Percentiles rank a stretch among this genome's conserved stretches.
phyloP scores from a whole-genome alignment of 2,329 filamentous ascomycete species.

The Onygenales sp. region DNA sequence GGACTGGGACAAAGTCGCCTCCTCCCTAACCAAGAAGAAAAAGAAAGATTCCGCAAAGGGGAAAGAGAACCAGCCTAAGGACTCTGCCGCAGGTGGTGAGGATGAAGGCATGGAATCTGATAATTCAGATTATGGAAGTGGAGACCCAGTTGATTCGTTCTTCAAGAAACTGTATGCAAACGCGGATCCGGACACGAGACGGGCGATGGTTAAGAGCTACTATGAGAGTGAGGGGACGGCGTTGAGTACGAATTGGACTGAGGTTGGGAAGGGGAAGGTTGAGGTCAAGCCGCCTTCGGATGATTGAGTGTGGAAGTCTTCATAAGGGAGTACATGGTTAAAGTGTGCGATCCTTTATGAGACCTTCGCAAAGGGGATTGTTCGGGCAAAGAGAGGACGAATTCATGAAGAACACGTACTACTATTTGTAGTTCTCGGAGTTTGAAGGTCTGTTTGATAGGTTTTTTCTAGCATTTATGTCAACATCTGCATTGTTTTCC shows the following conservation, averaged over 20 bases:
- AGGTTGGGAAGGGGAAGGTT: conserved; percentile 64
- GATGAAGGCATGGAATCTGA: conserved; percentile 45
- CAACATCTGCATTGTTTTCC: too few relatives aligned
- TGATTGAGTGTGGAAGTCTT: conserved; percentile 1
- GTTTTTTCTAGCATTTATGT: too few relatives aligned
- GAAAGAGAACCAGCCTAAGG: conserved; percentile 15
- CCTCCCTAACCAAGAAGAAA: conserved; percentile 37
- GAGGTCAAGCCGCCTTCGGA: conserved; percentile 30
- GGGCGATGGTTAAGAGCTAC: conserved; percentile 98
- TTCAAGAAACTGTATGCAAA: conserved; percentile 82
- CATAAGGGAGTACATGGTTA: not conserved
- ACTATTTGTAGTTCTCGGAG: too few relatives aligned
- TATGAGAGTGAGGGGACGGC: conserved; percentile 88
- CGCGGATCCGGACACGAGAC: conserved; percentile 67
- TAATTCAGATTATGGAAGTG: conserved; percentile 37
- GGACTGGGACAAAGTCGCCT: conserved; percentile 78
- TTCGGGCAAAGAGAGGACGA: not conserved
- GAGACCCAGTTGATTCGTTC: conserved; percentile 64
- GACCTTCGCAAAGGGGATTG: too few relatives aligned
- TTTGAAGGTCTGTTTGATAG: too few relatives aligned
- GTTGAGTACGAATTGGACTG: conserved; percentile 83
- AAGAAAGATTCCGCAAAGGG: conserved; percentile 20
- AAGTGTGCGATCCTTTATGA: too few relatives aligned
- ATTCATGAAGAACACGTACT: too few relatives aligned
- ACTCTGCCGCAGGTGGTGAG: conserved; percentile 14